These are phyloP conservation scores for Neltuma alba DNA, from an alignment of 306 rosid species.

Conservation along the genomic window DNA sequence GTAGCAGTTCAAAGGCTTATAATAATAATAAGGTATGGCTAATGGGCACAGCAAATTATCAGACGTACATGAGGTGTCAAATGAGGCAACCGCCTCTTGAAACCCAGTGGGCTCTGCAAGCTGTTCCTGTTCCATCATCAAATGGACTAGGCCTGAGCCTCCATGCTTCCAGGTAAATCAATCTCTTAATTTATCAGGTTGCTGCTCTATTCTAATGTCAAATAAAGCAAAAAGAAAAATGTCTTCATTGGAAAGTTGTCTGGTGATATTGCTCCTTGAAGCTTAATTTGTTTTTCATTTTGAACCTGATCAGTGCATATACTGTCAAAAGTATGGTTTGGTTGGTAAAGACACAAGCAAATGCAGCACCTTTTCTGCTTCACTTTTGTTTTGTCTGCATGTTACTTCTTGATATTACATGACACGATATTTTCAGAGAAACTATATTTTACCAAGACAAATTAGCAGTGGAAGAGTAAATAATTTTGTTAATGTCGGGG, in stretches of 20 bases:
- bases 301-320: constrained; percentile 34
- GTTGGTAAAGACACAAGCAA: constrained; percentile 48
- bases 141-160: constrained; percentile 84
- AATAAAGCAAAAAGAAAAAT: background rate
- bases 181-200: constrained; percentile 18
- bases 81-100: constrained; percentile 85
- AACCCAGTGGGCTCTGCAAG: constrained; percentile 85
- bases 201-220: background rate
- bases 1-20: constrained; percentile 23
- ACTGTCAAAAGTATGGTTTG: constrained; percentile 49
- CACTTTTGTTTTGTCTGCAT: constrained; percentile 48
- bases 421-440: constrained; percentile 33
- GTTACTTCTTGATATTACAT: constrained; percentile 40
- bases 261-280: constrained; percentile 25
- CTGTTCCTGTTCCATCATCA: constrained; percentile 85
- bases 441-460: constrained; percentile 31
- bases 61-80: constrained; percentile 87
- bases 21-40: constrained; percentile 54
- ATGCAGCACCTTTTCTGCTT: constrained; percentile 56
- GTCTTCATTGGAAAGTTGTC: constrained; percentile 11
- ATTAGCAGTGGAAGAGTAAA: constrained; percentile 2
- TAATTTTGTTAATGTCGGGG: background rate
- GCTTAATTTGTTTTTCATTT: constrained; percentile 38
- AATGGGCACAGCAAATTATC: constrained; percentile 77
- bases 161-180: constrained; percentile 72